Conservation (phyloP, 345 rosid genomes). For the Arabis alpina region DNA sequence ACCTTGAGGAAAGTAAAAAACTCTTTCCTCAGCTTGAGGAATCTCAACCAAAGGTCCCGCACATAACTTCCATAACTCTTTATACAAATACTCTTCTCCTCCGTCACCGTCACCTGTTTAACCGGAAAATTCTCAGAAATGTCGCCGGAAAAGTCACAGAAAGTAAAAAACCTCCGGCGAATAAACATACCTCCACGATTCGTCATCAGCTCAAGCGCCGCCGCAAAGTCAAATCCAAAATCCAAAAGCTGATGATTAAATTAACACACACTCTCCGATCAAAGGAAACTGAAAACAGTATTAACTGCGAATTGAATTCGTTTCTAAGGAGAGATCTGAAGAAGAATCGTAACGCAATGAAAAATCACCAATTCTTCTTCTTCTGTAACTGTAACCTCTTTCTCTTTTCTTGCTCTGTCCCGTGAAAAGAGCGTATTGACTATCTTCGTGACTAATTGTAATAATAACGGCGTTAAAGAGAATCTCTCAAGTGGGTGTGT, state of each 20-base stretch:
- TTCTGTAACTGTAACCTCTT: slow-evolving; percentile 37
- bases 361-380: slow-evolving; percentile 32
- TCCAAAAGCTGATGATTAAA: slow-evolving; percentile 5
- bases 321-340: slow-evolving; percentile 43
- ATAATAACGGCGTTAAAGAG: slow-evolving; percentile 24
- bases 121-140: slow-evolving; percentile 13
- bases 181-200: slow-evolving; percentile 55
- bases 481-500: not conserved
- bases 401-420: slow-evolving; percentile 13
- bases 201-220: slow-evolving; percentile 48
- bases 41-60: slow-evolving; percentile 87
- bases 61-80: slow-evolving; percentile 83
- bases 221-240: slow-evolving; percentile 20
- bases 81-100: slow-evolving; percentile 57
- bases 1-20: slow-evolving; percentile 91
- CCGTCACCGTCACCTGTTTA: slow-evolving; percentile 29
- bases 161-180: slow-evolving; percentile 4
- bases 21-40: slow-evolving; percentile 63
- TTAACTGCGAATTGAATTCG: slow-evolving; percentile 20
- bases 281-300: slow-evolving; percentile 14
- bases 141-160: slow-evolving; percentile 19
- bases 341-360: slow-evolving; percentile 47
- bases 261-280: not conserved
- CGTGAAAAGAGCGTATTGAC: slow-evolving; percentile 15
- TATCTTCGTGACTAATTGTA: slow-evolving; percentile 32